Conservation (phyloP, 2,329 filamentous ascomycete genomes). For the Beauveria pseudobassiana region DNA sequence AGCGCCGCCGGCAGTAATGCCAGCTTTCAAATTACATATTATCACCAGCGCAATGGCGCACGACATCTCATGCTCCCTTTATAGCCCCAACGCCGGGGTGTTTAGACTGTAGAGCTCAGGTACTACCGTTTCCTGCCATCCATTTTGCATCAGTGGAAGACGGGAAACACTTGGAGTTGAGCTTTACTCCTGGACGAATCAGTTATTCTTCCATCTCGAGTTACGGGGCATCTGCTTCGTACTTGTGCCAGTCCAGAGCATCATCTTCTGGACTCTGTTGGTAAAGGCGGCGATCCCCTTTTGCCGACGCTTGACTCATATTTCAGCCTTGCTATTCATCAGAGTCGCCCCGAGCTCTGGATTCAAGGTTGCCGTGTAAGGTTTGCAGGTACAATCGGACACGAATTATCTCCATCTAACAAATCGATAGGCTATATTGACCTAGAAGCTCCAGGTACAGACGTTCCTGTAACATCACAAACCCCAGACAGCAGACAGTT, state of each 20-base stretch:
- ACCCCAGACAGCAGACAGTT: not conserved
- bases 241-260: not conserved
- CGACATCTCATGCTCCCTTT: conserved; percentile 18
- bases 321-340: not conserved
- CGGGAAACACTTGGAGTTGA: conserved; percentile 4
- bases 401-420: not conserved
- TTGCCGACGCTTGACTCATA: not conserved
- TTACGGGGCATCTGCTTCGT: not conserved
- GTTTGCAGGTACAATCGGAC: not conserved
- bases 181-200: not conserved
- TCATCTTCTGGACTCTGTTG: not conserved
- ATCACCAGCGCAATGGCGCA: conserved; percentile 1
- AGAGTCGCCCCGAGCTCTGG: not conserved
- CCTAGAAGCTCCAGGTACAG: too few relatives aligned
- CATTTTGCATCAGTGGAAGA: conserved; percentile 17
- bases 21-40: not conserved
- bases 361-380: not conserved
- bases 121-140: conserved; percentile 19
- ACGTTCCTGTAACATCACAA: too few relatives aligned
- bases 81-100: conserved; percentile 49
- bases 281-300: not conserved
- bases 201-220: not conserved
- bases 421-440: not conserved
- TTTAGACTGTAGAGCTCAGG: conserved; percentile 30
- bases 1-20: not conserved